phyloP scores from a whole-genome alignment of 139 green algal genomes.

The Gonium pectorale region DNA sequence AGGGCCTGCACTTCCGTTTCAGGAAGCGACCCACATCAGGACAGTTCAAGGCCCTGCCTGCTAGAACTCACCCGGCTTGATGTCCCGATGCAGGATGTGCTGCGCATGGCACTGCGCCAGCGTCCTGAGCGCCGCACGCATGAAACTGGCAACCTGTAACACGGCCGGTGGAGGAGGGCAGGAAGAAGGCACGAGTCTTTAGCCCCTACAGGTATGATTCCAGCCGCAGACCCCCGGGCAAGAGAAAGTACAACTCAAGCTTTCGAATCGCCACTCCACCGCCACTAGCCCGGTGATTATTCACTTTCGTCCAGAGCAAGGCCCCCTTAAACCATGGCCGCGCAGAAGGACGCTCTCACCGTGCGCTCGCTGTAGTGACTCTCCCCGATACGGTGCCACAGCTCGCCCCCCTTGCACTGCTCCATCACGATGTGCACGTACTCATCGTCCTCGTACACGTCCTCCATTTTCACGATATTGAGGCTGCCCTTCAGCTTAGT shows the following conservation, averaged over 20 bases:
- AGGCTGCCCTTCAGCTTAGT: conserved; percentile 79
- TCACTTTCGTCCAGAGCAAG: background rate
- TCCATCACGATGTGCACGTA: conserved; percentile 89
- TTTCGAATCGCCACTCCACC: no score
- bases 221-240: no score
- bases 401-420: conserved; percentile 84
- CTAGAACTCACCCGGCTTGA: conserved; percentile 66
- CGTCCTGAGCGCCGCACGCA: conserved; percentile 78
- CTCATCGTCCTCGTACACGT: conserved; percentile 83
- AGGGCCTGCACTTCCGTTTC: no score
- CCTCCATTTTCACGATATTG: conserved; percentile 81
- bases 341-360: conserved; percentile 45
- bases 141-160: conserved; percentile 76
- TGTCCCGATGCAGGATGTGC: conserved; percentile 87
- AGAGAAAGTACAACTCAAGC: no score
- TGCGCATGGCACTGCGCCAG: conserved; percentile 82
- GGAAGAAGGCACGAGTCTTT: no score
- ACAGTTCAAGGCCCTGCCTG: background rate
- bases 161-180: no score
- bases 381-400: conserved; percentile 77
- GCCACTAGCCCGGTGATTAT: no score
- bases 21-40: background rate
- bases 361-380: conserved; percentile 66
- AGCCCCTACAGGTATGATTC: no score
- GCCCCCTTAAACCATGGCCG: background rate